Base-by-base conservation (phyloP, 768 basidiomycete genomes). In the Lentinula sp. region DNA sequence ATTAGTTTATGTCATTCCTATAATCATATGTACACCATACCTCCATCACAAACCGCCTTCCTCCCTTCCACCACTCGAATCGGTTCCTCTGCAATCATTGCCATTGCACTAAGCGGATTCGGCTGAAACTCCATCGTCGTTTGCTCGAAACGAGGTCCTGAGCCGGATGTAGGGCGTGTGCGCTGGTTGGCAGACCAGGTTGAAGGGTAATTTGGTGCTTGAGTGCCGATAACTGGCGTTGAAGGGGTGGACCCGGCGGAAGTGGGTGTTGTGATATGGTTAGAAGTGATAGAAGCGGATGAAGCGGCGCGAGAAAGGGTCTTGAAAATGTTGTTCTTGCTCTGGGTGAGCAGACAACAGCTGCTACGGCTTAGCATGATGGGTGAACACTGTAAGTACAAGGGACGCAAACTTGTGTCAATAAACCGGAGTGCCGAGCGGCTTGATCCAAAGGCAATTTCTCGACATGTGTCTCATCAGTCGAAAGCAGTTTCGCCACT, bases 41-140 rank as follows among this genome's bases (percentile, higher is more conserved):
- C 96, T 68, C 97, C 97, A 72, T 99, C 96, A 72, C 97, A 99
- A 53, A 88, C 80, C 2, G 94, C 95, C 73, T 86, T 93, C 66
- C 96, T 81, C 18, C 86, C 90, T 49, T 92, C 73, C 9, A 96
- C 88, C 49, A 94, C 70, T 56, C 89, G 81, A 59, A 96, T 83
- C 7, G 96, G 95, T 72, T 97, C 94, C 65, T 91, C 80, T 53
- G 81, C 81, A 66, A 98, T 82, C 67, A 98, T 80, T 64, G 89
- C 88, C 89, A 98, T 95, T 2, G 96, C 97, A 62, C 91, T 91
- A 64, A 88, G 79, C 12, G 96, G 89, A 61, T 85, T 85, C 1
- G 97, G 96, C 73, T 99, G 97, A 60, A 93, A 79, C 45, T 86
- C 86, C 82, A 95, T 85, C 41, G 75, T 77, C 33, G 92, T 93